Evolutionary conservation across 2,329 filamentous ascomycete species (phyloP), one percentile per base, ranked within the genome.

Genomic region (Delphinella strobiligena): DNA sequence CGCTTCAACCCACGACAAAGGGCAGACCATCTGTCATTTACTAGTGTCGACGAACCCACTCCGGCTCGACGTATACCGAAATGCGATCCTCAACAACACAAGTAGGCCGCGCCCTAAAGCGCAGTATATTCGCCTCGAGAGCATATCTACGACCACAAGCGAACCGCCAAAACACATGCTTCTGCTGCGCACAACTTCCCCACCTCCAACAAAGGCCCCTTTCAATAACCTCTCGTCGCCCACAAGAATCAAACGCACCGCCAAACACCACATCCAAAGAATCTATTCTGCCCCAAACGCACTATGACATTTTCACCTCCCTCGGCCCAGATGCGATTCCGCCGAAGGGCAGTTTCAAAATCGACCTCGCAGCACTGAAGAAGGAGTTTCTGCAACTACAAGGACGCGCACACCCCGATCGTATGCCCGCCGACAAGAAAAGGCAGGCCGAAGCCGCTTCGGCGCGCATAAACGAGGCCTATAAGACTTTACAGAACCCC

Each of bases 261-360:
- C 27, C 34, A 9, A 36, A 22, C 27, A 19, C 19, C 10, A 33
- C 27, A 4, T 14, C 37, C 4, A 38, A 37, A 29, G 45, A 47
- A 15, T 43, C 42, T 3, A 46, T 47, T 10, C 19, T 34, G 5
- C 49, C 53, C 22, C 49, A 63, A 47, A 85, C 80, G 40, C 76
- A 89, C 69, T 96, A 95, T 71, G 75, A 80, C 41, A 76, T 96
- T 63, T 98, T 98, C 68, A 87, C 88, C 1, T 83, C 87, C 3
- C 71, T 95, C 3, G 41, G 42, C 7, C 75, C 87, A 0, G 39
- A 60, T 1, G 89, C 89, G 2, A 82, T 86, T 1, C 91, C 91
- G 0, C 89, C 89, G 0, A 40, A 55, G 0, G 81, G 87, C 0
- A 71, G 78, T 43, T 98, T 96, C 69, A 61, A 68, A 11, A 75